These are phyloP conservation scores for Megacollybia marginata DNA, from an alignment of 768 basidiomycete genomes.

Conservation along the genomic window DNA sequence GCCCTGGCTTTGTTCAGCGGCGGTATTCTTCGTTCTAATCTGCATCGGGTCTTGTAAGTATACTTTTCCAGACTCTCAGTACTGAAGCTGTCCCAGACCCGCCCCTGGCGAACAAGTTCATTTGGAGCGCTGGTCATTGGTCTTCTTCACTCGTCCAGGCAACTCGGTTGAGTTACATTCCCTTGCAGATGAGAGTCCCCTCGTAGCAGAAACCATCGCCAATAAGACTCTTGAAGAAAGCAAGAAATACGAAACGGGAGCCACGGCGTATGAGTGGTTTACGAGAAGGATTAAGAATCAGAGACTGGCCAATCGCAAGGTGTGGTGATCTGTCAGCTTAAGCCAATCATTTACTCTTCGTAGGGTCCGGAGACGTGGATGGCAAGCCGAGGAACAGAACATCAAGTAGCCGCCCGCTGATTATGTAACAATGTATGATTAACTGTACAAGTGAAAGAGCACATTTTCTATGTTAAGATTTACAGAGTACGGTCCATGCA, in stretches of 20 bases:
- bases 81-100: slow-evolving; percentile 29
- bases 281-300: slow-evolving; percentile 36
- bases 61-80: background rate
- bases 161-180: slow-evolving; percentile 44
- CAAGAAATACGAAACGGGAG: slow-evolving; percentile 24
- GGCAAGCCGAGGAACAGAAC: slow-evolving; percentile 38
- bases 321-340: slow-evolving; percentile 10
- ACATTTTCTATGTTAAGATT: too few relatives aligned
- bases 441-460: too few relatives aligned
- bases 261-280: slow-evolving; percentile 38
- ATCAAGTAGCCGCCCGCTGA: slow-evolving; percentile 1
- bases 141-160: slow-evolving; percentile 60
- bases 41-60: slow-evolving; percentile 54
- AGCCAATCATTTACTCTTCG: background rate
- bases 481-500: too few relatives aligned
- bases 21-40: slow-evolving; percentile 54
- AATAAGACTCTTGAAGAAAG: slow-evolving; percentile 24
- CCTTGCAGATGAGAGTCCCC: slow-evolving; percentile 39
- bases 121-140: slow-evolving; percentile 57
- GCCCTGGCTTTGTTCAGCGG: slow-evolving; percentile 56
- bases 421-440: too few relatives aligned
- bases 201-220: slow-evolving; percentile 38
- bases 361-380: slow-evolving; percentile 42
- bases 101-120: slow-evolving; percentile 51
- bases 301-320: slow-evolving; percentile 35